Base-by-base conservation (phyloP, 208 protist species). In the Naegleria lovaniensis region DNA sequence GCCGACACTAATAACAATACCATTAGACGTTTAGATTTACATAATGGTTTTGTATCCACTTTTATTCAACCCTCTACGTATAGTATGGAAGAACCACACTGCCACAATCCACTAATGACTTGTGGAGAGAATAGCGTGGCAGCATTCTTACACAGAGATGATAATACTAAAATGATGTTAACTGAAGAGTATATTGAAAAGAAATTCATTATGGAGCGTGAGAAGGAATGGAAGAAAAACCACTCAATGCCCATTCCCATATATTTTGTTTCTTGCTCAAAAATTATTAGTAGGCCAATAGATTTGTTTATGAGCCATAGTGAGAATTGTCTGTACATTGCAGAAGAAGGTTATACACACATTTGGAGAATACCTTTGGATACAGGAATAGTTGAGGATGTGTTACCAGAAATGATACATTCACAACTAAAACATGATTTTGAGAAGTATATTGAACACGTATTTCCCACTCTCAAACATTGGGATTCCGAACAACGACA, bases 121-220 rank as follows among this genome's bases (percentile, higher is more conserved):
- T 75, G 1, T n/a, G 25, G 25, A 16, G 25, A 29, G 16, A 36
- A 19, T 36, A 9, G n/a, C 7, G 5, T 79, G 1, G 67, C 25
- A 79, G 25, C 6, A 36, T 79, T 4, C 36, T 33, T 79, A 36
- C 67, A 36, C 1, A 79, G 67, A 79, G 67, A 79, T 79, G 67
- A 79, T 33, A 29, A 11, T 36, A 79, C 16, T 36, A 25, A 33
- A 36, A 79, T 79, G 7, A 79, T 79, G 25, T 33, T 79, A 0
- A 79, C 67, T 6, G 67, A 79, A 79, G 67, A 79, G 25, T 79
- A 36, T 36, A 79, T 79, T 79, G 67, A 79, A 79, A 79, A 79
- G 25, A 25, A 79, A 79, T 79, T 79, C n/a, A 79, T 79, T 36
- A 6, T 79, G 0, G 67, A 79, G n/a, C 19, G 29, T 36, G 67